A percentile compares a stretch with the other conserved stretches of the same genome.
These are phyloP conservation scores for Trichomonas gallinae DNA, from an alignment of 208 protist species.

Conservation along the genomic window DNA sequence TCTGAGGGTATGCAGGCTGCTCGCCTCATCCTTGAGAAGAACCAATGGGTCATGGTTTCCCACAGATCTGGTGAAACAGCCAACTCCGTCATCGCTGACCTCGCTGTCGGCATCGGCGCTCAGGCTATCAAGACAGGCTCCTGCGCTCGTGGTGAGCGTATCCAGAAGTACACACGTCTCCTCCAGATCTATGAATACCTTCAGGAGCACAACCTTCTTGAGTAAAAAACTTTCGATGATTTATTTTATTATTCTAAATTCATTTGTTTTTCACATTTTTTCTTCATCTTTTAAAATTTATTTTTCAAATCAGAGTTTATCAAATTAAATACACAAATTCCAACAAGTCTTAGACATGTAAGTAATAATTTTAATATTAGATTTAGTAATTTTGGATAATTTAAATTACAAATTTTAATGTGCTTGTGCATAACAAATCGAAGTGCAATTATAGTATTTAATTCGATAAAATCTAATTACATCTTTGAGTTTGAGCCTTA, in stretches of 20 bases:
- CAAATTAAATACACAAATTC: no score
- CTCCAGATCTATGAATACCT: slow-evolving; percentile 91
- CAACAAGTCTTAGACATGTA: no score
- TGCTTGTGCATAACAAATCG: no score
- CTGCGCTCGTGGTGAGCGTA: slow-evolving; percentile 59
- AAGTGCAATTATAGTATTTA: no score
- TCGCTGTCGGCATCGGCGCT: slow-evolving; percentile 80
- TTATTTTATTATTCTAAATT: not conserved
- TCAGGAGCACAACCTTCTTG: slow-evolving; percentile 35
- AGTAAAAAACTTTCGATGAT: not conserved
- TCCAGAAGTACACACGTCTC: slow-evolving; percentile 95
- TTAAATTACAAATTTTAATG: no score
- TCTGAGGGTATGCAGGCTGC: slow-evolving; percentile 81
- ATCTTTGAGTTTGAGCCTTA: no score
- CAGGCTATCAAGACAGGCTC: slow-evolving; percentile 97
- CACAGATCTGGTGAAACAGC: slow-evolving; percentile 87
- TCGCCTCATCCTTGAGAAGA: slow-evolving; percentile 51
- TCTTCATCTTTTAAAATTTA: no score
- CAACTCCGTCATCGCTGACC: slow-evolving; percentile 93
- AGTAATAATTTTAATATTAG: no score
- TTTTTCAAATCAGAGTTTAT: no score
- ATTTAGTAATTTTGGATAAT: no score
- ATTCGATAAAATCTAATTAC: no score
- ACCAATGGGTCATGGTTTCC: slow-evolving; percentile 71
- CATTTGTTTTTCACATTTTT: no score